These are phyloP conservation scores for Mycosphaerelloides madeirae DNA, from an alignment of 2,329 filamentous ascomycete species.

Conservation along the genomic window DNA sequence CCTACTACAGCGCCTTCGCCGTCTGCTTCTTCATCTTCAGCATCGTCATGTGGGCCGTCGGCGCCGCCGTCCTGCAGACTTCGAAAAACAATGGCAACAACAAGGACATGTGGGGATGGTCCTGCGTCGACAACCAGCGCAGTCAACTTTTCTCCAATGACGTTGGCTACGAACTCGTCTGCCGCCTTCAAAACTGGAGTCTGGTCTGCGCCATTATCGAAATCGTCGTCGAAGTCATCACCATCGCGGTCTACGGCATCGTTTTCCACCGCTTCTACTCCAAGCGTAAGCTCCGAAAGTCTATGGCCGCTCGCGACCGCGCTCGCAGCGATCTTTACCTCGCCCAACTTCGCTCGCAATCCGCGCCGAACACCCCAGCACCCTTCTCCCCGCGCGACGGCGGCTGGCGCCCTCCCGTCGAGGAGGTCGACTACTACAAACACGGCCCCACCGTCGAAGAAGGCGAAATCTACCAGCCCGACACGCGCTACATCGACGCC, in stretches of 20 bases:
- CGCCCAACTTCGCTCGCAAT: constrained; percentile 62
- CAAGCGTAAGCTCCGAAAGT: constrained; percentile 91
- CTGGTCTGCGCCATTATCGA: constrained; percentile 97
- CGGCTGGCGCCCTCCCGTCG: constrained; percentile 43
- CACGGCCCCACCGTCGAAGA: constrained; percentile 33
- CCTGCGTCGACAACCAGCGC: constrained; percentile 81
- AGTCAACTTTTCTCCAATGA: constrained; percentile 71
- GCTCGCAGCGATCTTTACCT: constrained; percentile 94
- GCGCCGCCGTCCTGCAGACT: constrained; percentile 77
- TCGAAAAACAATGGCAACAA: constrained; percentile 66
- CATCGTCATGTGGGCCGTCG: constrained; percentile 85
- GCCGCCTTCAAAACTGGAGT: constrained; percentile 90
- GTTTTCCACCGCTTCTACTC: constrained; percentile 98
- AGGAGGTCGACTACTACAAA: constrained; percentile 36
- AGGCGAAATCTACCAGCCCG: constrained; percentile 39
- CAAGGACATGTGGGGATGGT: constrained; percentile 97
- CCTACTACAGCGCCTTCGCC: constrained; percentile 94
- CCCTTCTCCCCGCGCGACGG: constrained; percentile 57
- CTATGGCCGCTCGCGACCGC: constrained; percentile 92
- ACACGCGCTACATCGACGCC: constrained; percentile 54
- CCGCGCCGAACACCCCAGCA: constrained; percentile 82
- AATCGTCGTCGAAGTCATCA: constrained; percentile 84
- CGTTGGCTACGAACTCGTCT: constrained; percentile 84
- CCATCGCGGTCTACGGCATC: constrained; percentile 86
- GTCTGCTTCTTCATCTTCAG: constrained; percentile 91